A percentile compares a stretch with the other conserved stretches of the same genome.
phyloP scores from a whole-genome alignment of 164 flowering plant genomes.

The Aristolochia californica region DNA sequence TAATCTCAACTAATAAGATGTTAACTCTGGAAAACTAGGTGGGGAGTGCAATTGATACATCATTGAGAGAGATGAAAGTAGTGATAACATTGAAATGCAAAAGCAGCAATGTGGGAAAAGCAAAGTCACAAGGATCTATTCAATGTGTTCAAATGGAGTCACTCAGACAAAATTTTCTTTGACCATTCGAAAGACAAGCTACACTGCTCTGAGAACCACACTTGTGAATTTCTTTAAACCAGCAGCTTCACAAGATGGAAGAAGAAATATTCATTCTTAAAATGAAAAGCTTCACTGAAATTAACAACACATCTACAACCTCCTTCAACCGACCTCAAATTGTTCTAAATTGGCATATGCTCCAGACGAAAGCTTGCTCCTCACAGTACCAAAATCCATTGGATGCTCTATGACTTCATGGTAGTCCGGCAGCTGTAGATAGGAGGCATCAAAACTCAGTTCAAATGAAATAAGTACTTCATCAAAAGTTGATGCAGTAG shows the following conservation, averaged over 20 bases:
- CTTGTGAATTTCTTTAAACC: neutral
- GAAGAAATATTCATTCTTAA: neutral
- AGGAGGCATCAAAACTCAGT: neutral
- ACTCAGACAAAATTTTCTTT: no score
- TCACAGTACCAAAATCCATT: conserved; percentile 83
- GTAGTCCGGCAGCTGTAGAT: conserved; percentile 79
- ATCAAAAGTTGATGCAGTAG: no score
- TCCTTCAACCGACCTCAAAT: conserved; percentile 54
- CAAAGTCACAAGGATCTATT: no score
- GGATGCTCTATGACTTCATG: conserved; percentile 74
- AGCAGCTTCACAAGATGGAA: neutral
- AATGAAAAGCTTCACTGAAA: neutral
- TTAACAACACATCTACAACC: neutral
- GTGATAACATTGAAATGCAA: no score
- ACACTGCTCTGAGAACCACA: no score
- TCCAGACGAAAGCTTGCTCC: conserved; percentile 52
- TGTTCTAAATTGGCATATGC: conserved; percentile 61
- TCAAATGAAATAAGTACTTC: neutral
- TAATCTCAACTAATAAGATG: no score
- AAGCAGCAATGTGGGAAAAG: no score
- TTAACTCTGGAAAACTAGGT: no score
- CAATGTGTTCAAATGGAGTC: no score
- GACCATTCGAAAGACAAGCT: no score
- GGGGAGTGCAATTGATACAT: no score
- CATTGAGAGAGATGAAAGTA: no score